Conservation (phyloP, 2,329 filamentous ascomycete species). For the Magnaporthiopsis poae region DNA sequence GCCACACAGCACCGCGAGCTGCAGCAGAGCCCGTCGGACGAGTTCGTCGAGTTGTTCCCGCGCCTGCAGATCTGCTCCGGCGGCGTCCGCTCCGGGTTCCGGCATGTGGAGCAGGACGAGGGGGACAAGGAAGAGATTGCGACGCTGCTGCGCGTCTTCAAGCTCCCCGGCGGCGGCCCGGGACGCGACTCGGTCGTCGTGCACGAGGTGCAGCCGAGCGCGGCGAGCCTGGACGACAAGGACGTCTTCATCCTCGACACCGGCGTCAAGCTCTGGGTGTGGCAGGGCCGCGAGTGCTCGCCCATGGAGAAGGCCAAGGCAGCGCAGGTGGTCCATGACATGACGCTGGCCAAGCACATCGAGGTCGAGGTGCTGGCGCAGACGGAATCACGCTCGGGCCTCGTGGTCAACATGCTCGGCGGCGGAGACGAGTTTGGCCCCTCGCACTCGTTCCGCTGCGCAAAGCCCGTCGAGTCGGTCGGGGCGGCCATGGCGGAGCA, state of each 20-base stretch:
- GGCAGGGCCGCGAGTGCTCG: conserved; percentile 56
- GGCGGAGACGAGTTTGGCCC: conserved; percentile 33
- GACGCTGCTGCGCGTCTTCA: conserved; percentile 54
- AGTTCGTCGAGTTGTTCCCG: conserved; percentile 52
- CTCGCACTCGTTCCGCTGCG: conserved; percentile 30
- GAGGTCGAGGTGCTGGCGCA: conserved; percentile 58
- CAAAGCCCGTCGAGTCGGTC: conserved; percentile 29
- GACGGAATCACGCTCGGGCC: conserved; percentile 42
- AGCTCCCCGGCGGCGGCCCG: conserved; percentile 39
- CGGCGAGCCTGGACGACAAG: conserved; percentile 51
- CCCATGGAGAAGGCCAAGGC: conserved; percentile 62
- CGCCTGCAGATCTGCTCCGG: conserved; percentile 49
- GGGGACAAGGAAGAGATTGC: conserved; percentile 30
- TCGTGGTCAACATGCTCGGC: conserved; percentile 47
- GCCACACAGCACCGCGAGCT: conserved; percentile 58
- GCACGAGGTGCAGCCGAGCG: conserved; percentile 52
- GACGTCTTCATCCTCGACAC: conserved; percentile 59
- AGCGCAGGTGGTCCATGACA: conserved; percentile 55
- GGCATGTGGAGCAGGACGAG: conserved; percentile 44
- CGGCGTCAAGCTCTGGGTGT: conserved; percentile 57
- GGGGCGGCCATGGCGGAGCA: conserved; percentile 11
- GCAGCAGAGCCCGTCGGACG: conserved; percentile 47
- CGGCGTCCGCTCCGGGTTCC: conserved; percentile 53
- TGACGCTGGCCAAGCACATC: conserved; percentile 52
- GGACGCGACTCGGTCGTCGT: conserved; percentile 45